Evolutionary conservation across 257 asterid species (phyloP).

Genomic region (Ligustrum vulgare): DNA sequence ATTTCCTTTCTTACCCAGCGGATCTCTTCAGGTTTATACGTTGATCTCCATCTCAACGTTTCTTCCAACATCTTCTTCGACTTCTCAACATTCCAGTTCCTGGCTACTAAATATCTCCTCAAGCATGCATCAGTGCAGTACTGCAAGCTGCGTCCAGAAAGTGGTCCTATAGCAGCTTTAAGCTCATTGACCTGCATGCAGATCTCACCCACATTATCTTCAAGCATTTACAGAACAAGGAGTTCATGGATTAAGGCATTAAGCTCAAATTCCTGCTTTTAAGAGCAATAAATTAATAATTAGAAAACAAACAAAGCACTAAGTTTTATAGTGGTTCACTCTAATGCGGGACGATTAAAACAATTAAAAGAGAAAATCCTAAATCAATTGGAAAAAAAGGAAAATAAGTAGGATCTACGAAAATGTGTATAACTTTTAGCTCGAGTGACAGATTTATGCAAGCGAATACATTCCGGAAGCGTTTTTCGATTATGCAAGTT

Average conservation of each 20-base stretch:
- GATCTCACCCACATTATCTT: slow-evolving; percentile 4
- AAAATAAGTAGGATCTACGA: too few species aligned
- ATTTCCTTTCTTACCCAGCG: slow-evolving; percentile 66
- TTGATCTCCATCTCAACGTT: slow-evolving; percentile 79
- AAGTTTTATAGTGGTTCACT: not conserved
- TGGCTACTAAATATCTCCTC: slow-evolving; percentile 81
- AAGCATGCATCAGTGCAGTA: slow-evolving; percentile 82
- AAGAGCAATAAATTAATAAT: too few species aligned
- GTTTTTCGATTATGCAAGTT: too few species aligned
- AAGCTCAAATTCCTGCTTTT: too few species aligned
- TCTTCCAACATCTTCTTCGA: slow-evolving; percentile 91
- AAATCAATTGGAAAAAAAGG: too few species aligned
- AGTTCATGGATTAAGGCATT: not conserved
- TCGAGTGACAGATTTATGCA: too few species aligned
- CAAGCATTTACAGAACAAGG: not conserved
- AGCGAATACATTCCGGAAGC: too few species aligned
- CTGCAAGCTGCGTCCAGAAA: slow-evolving; percentile 59
- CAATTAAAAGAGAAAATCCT: too few species aligned
- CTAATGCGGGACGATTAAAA: too few species aligned
- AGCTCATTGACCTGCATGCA: slow-evolving; percentile 69
- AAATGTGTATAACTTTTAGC: too few species aligned
- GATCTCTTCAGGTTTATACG: slow-evolving; percentile 87
- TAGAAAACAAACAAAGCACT: not conserved
- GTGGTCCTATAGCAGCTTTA: slow-evolving; percentile 67
- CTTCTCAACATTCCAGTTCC: slow-evolving; percentile 86